Evolutionary conservation across 768 basidiomycete species (phyloP), one percentile per base, ranked within the genome.

Genomic region (Cytidiella melzeri): DNA sequence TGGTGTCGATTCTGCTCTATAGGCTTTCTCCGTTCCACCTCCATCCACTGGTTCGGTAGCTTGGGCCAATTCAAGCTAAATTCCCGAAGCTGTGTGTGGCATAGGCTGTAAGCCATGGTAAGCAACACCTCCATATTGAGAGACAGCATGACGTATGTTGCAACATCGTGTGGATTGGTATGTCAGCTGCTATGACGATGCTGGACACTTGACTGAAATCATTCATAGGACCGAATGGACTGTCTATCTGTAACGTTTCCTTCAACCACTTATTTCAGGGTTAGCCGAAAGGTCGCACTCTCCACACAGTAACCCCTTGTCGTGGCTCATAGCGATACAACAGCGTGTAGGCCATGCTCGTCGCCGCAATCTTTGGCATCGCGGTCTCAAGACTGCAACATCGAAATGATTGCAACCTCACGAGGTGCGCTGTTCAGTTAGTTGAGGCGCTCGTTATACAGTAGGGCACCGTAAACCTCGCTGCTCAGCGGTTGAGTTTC

Each of bases 11-110:
- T 10, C 26, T 56, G 26, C 20, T 61, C n/a, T 72, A 72, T 46
- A 73, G 77, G 19, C 49, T 79, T 6, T 78, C 77, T 4, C 75
- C 77, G 2, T 72, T 71, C 61, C 79, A 81, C 58, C 76, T 78
- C 4, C 54, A 45, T 42, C 70, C 70, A 1, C 65, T 80, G 4
- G 72, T 74, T 13, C 57, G 63, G 40, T 77, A 73, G 55, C 77
- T 77, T 20, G 79, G 77, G 13, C 80, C 78, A 1, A 9, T 71
- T 0, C 44, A 73, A 4, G 66, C 65, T 59, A 75, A 66, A 44
- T 25, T 75, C 20, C 67, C 72, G 7, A 73, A 74, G 47, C 57
- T 75, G 12, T 66, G 64, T 52, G 60, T 68, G 15, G 68, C 68
- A 2, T 64, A 63, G 47, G 47, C 71, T 5, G 66, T 67, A 15